Evolutionary conservation across 768 basidiomycete species (phyloP).

Genomic region (Lentinula detonsa): DNA sequence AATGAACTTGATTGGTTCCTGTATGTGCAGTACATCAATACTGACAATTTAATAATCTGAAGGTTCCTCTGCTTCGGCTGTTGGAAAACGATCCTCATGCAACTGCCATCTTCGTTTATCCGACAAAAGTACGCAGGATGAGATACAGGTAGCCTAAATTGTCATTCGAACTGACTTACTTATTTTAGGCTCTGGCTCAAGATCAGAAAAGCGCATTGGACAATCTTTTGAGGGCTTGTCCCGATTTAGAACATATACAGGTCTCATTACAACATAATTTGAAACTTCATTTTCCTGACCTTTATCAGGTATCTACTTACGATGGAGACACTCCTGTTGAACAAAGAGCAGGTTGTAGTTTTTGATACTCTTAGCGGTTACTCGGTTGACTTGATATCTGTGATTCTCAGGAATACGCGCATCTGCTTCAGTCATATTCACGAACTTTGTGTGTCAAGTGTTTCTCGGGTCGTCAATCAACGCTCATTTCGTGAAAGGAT

Average conservation of each 20-base stretch:
- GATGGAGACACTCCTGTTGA: slow-evolving; percentile 86
- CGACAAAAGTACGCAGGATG: slow-evolving; percentile 62
- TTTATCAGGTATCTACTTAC: slow-evolving; percentile 61
- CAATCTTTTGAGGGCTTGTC: slow-evolving; percentile 53
- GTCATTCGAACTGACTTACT: not conserved
- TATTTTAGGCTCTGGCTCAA: slow-evolving; percentile 77
- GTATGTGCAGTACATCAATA: not conserved
- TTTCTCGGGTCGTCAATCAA: not conserved
- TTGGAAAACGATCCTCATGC: slow-evolving; percentile 54
- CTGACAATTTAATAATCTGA: not conserved
- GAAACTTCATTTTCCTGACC: not conserved
- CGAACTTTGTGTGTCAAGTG: slow-evolving; percentile 68
- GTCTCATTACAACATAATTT: slow-evolving; percentile 21
- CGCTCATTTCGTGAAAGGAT: slow-evolving; percentile 41
- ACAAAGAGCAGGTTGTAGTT: slow-evolving; percentile 43
- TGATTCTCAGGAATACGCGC: slow-evolving; percentile 54
- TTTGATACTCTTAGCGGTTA: not conserved
- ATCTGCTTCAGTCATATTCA: slow-evolving; percentile 75
- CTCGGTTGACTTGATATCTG: not conserved
- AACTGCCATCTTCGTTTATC: slow-evolving; percentile 83
- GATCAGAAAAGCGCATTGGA: slow-evolving; percentile 74
- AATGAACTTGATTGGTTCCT: not conserved
- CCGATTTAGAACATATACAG: slow-evolving; percentile 55
- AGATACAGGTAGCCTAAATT: not conserved
- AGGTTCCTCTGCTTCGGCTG: slow-evolving; percentile 68